Percentiles rank a stretch among this genome's conserved stretches.
phyloP scores from a whole-genome alignment of 1,139 yeast species.

The Blastobotrys malaysiensis region DNA sequence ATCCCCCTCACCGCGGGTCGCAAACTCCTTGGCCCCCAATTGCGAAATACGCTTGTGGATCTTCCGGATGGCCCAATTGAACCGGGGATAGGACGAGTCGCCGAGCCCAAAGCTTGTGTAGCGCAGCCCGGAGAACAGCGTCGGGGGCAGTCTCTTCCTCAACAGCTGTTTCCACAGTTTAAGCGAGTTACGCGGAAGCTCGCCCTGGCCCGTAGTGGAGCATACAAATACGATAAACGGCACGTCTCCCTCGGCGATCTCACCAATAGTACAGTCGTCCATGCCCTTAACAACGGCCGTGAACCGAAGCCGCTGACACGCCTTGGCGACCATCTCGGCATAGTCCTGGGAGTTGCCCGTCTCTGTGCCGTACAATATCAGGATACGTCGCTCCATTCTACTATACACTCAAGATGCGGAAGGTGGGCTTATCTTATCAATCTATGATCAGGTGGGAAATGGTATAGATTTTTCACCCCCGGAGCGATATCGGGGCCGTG shows the following conservation, averaged over 20 bases:
- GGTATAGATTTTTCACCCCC: not conserved
- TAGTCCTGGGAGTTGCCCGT: conserved; percentile 90
- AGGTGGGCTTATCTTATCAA: not conserved
- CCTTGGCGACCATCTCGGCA: conserved; percentile 58
- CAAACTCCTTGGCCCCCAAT: conserved; percentile 71
- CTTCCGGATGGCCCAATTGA: conserved; percentile 77
- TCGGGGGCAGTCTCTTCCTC: conserved; percentile 55
- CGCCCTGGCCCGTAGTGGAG: conserved; percentile 97
- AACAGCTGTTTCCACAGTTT: conserved; percentile 71
- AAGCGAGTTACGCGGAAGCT: conserved; percentile 70
- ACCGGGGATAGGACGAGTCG: conserved; percentile 86
- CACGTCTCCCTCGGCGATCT: conserved; percentile 25
- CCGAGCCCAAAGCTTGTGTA: conserved; percentile 86
- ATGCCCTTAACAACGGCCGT: conserved; percentile 42
- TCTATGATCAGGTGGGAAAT: not conserved
- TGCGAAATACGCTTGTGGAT: conserved; percentile 72
- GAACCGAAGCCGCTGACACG: conserved; percentile 52
- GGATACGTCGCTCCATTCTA: conserved; percentile 29
- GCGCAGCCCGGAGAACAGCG: conserved; percentile 52
- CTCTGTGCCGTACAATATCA: conserved; percentile 83
- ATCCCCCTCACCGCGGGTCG: conserved; percentile 81
- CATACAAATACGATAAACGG: conserved; percentile 56
- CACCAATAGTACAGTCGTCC: conserved; percentile 50
- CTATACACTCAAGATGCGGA: not conserved
- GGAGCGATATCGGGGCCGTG: not conserved